Percentiles rank a stretch among this genome's conserved stretches.
phyloP scores from a whole-genome alignment of 1,284 basidiomycete genomes.

The Sutorius eximius region DNA sequence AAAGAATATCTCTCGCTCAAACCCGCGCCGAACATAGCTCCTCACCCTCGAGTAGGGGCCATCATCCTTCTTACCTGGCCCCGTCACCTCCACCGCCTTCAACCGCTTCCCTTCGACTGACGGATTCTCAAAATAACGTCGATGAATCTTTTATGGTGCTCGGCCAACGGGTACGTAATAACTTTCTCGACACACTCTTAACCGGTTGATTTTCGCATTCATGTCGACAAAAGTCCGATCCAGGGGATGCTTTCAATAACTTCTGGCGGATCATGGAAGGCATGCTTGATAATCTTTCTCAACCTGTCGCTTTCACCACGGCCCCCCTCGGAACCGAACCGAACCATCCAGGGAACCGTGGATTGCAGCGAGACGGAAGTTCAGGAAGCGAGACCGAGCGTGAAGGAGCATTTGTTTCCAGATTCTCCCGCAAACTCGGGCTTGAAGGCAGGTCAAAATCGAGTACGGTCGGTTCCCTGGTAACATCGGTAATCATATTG shows the following conservation, averaged over 20 bases:
- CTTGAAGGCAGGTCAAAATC: constrained; percentile 20
- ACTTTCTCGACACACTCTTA: constrained; percentile 4
- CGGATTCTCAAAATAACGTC: constrained; percentile 71
- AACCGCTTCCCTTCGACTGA: constrained; percentile 43
- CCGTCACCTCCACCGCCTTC: constrained; percentile 47
- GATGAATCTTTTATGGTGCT: constrained; percentile 85
- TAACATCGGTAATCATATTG: constrained; percentile 2
- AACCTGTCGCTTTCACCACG: constrained; percentile 82
- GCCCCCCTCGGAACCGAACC: constrained; percentile 59
- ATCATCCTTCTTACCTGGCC: constrained; percentile 32
- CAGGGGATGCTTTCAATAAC: constrained; percentile 78
- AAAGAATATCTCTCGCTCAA: constrained; percentile 41
- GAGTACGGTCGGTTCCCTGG: constrained; percentile 18
- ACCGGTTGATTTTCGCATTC: constrained; percentile 6
- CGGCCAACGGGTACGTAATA: constrained; percentile 56
- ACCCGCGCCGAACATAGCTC: constrained; percentile 29
- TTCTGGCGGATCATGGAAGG: constrained; percentile 85
- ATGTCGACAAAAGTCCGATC: constrained; percentile 54
- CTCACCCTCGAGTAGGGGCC: constrained; percentile 23
- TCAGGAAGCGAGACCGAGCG: constrained; percentile 63
- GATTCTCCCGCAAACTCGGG: constrained; percentile 43
- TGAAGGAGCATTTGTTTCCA: constrained; percentile 57
- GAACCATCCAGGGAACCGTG: constrained; percentile 25
- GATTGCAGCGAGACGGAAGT: constrained; percentile 45
- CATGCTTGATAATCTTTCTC: constrained; percentile 76